A percentile compares a stretch with the other conserved stretches of the same genome.
Conservation (phyloP, 768 basidiomycete genomes). For the Mrakia gelida region DNA sequence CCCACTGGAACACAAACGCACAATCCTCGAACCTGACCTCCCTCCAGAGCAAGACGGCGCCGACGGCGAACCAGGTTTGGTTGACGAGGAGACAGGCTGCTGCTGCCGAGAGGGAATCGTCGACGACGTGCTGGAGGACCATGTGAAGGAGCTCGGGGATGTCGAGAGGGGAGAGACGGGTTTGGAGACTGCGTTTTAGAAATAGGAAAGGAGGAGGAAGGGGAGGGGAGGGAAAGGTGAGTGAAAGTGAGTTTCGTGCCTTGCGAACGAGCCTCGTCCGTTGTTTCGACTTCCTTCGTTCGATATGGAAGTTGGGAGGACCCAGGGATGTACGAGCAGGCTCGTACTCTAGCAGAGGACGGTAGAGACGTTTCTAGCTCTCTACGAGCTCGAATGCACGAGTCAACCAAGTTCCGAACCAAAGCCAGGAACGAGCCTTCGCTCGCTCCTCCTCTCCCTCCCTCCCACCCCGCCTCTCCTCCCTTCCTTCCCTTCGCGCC, state of each 20-base stretch:
- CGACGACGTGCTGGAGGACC: conserved; percentile 9
- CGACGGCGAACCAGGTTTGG: conserved; percentile 13
- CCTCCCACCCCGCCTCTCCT: background rate
- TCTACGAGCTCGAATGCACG: no score
- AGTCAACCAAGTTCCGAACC: background rate
- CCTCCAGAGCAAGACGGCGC: conserved; percentile 9
- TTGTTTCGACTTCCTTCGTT: no score
- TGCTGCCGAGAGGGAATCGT: conserved; percentile 1
- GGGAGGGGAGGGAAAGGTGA: background rate
- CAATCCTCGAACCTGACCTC: conserved; percentile 25
- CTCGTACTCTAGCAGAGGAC: no score
- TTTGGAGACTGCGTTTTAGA: background rate
- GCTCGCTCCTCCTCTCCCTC: background rate
- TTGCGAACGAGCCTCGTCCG: background rate
- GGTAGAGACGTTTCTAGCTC: no score
- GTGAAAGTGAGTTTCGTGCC: background rate
- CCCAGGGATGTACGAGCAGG: no score
- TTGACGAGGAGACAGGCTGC: background rate
- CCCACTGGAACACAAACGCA: conserved; percentile 7
- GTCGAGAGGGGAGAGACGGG: conserved; percentile 11
- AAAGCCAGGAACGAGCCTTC: background rate
- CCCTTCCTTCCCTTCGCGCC: background rate
- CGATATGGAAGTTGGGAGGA: no score
- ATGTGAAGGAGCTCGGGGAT: conserved; percentile 24
- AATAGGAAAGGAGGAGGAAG: background rate